Evolutionary conservation across 345 rosid genomes (phyloP).

Genomic region (Salix koriyanagi): DNA sequence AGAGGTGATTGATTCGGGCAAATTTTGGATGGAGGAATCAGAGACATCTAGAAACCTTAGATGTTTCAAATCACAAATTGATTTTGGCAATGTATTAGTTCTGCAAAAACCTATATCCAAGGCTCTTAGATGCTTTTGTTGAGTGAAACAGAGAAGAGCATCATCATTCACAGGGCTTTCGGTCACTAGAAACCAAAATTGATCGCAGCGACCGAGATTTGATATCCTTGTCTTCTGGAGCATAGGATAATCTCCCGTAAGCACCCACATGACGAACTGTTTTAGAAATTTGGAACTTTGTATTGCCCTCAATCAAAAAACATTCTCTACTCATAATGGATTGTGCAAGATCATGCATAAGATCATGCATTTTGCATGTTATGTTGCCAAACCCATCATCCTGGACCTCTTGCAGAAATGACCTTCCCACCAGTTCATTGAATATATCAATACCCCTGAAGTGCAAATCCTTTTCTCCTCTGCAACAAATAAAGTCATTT

Average conservation of each 20-base stretch:
- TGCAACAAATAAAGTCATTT: constrained; percentile 11
- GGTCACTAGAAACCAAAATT: no score
- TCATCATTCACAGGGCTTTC: no score
- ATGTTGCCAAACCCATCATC: not conserved
- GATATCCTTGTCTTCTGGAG: no score
- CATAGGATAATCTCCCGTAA: no score
- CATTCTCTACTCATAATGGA: not conserved
- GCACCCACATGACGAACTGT: not conserved
- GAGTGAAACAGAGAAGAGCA: no score
- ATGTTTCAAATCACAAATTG: constrained; percentile 19
- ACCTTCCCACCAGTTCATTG: constrained; percentile 14
- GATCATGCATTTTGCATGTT: constrained; percentile 25
- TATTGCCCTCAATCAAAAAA: fast-evolving
- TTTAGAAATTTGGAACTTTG: not conserved
- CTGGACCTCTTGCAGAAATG: constrained; percentile 4
- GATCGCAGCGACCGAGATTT: no score
- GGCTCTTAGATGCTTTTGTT: no score
- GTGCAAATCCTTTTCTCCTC: not conserved
- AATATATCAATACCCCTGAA: constrained; percentile 11
- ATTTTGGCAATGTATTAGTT: not conserved
- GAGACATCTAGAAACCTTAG: constrained; percentile 21
- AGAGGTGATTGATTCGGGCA: no score
- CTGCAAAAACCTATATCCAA: no score
- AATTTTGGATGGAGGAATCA: not conserved
- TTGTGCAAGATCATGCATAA: constrained; percentile 24